Conservation (phyloP, 2,329 filamentous ascomycete genomes). For the Bipolaris victoriae region DNA sequence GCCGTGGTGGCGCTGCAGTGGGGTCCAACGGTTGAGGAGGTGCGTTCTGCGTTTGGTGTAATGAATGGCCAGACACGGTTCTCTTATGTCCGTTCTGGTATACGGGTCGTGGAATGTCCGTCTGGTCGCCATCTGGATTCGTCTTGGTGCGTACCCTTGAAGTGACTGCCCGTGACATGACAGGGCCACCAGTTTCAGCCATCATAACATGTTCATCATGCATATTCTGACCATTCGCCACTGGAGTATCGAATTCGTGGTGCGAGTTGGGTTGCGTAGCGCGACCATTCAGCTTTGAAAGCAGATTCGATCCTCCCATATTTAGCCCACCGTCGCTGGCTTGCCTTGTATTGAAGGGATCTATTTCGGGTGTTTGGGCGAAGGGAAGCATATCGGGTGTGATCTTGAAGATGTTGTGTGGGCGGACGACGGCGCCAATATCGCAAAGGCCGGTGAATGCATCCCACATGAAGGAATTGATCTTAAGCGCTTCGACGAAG, state of each 20-base stretch:
- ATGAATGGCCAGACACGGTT: conserved; percentile 82
- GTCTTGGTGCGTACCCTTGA: conserved; percentile 49
- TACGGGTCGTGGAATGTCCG: conserved; percentile 45
- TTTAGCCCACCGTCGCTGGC: conserved; percentile 45
- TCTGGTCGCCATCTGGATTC: conserved; percentile 49
- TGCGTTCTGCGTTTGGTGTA: conserved; percentile 41
- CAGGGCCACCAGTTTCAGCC: conserved; percentile 45
- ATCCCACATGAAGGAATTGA: conserved; percentile 98
- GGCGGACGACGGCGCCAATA: conserved; percentile 75
- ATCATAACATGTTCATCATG: conserved; percentile 55
- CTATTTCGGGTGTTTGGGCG: conserved; percentile 47
- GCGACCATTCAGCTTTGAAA: conserved; percentile 54
- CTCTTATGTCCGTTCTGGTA: conserved; percentile 74
- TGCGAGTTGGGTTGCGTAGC: conserved; percentile 36
- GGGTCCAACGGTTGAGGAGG: conserved; percentile 41
- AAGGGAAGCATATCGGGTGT: conserved; percentile 65
- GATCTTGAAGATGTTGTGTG: conserved; percentile 84
- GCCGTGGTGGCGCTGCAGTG: conserved; percentile 52
- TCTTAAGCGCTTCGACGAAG: conserved; percentile 86
- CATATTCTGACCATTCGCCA: conserved; percentile 48
- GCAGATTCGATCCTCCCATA: conserved; percentile 45
- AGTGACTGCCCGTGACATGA: conserved; percentile 48
- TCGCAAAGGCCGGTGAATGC: conserved; percentile 89
- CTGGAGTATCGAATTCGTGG: conserved; percentile 56
- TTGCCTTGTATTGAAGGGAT: conserved; percentile 54